A percentile compares a stretch with the other conserved stretches of the same genome.
phyloP scores from a whole-genome alignment of 2,329 filamentous ascomycete genomes.

The Domatiomyces globalis region DNA sequence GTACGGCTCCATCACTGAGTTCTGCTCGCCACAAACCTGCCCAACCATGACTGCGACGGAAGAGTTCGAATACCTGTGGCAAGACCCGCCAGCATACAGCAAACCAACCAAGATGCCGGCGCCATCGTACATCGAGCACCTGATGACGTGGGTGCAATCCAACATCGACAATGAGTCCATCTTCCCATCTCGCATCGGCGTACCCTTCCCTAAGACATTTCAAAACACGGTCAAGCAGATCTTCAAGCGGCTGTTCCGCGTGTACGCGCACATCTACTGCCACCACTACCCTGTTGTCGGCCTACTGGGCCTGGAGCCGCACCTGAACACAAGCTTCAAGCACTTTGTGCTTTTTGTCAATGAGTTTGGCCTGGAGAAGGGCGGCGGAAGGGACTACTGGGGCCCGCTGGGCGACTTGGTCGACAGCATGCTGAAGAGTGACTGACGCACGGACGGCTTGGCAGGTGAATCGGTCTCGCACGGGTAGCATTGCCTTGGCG shows the following conservation, averaged over 20 bases:
- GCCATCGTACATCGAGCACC: constrained; percentile 91
- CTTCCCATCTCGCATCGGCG: constrained; percentile 85
- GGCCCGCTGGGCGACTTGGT: constrained; percentile 89
- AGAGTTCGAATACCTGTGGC: constrained; percentile 99
- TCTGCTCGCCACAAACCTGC: constrained; percentile 92
- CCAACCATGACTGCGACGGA: constrained; percentile 99
- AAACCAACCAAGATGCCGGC: constrained; percentile 96
- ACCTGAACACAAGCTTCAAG: constrained; percentile 98
- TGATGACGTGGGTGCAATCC: constrained; percentile 92
- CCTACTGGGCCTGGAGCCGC: constrained; percentile 85
- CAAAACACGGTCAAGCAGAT: constrained; percentile 79
- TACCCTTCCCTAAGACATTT: constrained; percentile 90
- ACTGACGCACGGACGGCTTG: constrained; percentile 37
- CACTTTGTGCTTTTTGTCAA: constrained; percentile 98
- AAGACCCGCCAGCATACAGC: constrained; percentile 87
- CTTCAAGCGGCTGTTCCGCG: constrained; percentile 97
- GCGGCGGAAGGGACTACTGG: constrained; percentile 89
- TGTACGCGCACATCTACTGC: constrained; percentile 99
- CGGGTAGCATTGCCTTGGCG: background rate
- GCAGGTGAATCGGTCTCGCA: background rate
- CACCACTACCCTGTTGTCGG: constrained; percentile 97
- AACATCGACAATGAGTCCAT: constrained; percentile 92
- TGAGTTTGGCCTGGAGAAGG: constrained; percentile 66
- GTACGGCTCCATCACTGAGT: constrained; percentile 97
- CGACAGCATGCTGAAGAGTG: constrained; percentile 92